Percentiles rank a stretch among this genome's conserved stretches.
These are phyloP conservation scores for Tetratostichococcus sp. DNA, from an alignment of 139 green algal species.

Conservation along the genomic window DNA sequence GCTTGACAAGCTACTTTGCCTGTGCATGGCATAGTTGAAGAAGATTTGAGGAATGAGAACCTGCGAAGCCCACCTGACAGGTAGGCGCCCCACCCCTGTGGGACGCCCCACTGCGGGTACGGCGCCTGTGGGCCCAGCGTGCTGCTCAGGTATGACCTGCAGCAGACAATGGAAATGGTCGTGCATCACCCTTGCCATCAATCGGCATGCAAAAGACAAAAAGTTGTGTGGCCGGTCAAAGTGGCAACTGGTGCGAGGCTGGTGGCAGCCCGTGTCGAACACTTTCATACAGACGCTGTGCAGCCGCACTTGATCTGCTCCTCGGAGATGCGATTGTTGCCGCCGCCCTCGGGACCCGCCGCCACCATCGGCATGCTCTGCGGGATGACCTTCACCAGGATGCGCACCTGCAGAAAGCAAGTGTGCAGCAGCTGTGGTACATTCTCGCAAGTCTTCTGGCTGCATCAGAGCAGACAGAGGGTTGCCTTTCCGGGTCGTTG, in stretches of 20 bases:
- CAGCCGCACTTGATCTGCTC: constrained; percentile 67
- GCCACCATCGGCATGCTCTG: constrained; percentile 40
- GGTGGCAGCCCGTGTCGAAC: too few relatives aligned
- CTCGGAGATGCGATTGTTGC: constrained; percentile 71
- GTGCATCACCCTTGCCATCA: too few relatives aligned
- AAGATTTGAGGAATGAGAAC: too few relatives aligned
- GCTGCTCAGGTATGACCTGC: constrained; percentile 53
- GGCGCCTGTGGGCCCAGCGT: constrained; percentile 68
- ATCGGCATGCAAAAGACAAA: too few relatives aligned
- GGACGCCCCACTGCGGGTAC: constrained; percentile 70
- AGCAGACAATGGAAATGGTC: not conserved
- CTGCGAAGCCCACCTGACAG: constrained; percentile 33
- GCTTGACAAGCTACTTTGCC: too few relatives aligned
- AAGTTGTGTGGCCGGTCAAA: too few relatives aligned
- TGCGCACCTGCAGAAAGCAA: constrained; percentile 38
- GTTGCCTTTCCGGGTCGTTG: too few relatives aligned
- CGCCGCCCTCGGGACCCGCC: constrained; percentile 51
- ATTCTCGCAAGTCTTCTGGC: too few relatives aligned
- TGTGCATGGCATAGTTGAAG: constrained; percentile 2
- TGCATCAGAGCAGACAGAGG: too few relatives aligned
- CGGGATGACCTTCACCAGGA: constrained; percentile 74
- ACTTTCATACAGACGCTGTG: too few relatives aligned
- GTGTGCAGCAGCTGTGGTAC: too few relatives aligned
- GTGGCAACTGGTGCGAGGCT: too few relatives aligned
- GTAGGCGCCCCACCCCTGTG: constrained; percentile 68